phyloP scores from a whole-genome alignment of 768 basidiomycete genomes.

The Lyophyllum shimeji region DNA sequence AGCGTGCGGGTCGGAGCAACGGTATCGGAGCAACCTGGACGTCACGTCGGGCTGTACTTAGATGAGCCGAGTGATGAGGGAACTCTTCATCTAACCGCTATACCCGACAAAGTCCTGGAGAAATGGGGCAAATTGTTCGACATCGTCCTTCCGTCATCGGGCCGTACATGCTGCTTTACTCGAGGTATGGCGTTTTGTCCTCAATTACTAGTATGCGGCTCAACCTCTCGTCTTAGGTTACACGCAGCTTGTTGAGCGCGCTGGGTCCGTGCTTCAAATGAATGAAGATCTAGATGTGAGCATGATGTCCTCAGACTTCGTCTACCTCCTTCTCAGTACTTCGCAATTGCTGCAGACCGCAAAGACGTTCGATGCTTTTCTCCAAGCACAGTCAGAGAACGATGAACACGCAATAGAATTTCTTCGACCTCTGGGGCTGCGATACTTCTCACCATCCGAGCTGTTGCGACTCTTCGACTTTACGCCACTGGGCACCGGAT shows the following conservation, averaged over 20 bases:
- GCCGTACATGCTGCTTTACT: constrained; percentile 78
- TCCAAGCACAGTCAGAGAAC: constrained; percentile 39
- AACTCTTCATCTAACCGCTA: constrained; percentile 26
- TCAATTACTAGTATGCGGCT: background rate
- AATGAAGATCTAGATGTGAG: constrained; percentile 65
- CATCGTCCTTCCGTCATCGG: constrained; percentile 64
- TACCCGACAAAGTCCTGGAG: constrained; percentile 61
- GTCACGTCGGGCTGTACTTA: constrained; percentile 38
- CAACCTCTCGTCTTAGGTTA: constrained; percentile 47
- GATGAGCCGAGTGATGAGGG: constrained; percentile 25
- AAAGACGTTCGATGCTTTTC: constrained; percentile 54
- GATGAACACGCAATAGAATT: constrained; percentile 48
- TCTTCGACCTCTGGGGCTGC: constrained; percentile 57
- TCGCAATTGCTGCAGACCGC: constrained; percentile 48
- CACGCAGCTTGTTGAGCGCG: constrained; percentile 71
- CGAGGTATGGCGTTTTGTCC: constrained; percentile 49
- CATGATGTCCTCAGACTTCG: constrained; percentile 1
- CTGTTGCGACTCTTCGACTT: constrained; percentile 70
- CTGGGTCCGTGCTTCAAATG: constrained; percentile 76
- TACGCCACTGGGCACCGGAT: constrained; percentile 23
- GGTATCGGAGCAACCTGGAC: constrained; percentile 2
- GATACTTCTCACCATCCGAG: constrained; percentile 77
- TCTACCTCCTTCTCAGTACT: background rate
- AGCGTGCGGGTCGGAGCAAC: background rate
- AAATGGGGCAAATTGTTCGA: constrained; percentile 85